Evolutionary conservation across 768 basidiomycete species (phyloP).

Genomic region (Pleurotus djamor): DNA sequence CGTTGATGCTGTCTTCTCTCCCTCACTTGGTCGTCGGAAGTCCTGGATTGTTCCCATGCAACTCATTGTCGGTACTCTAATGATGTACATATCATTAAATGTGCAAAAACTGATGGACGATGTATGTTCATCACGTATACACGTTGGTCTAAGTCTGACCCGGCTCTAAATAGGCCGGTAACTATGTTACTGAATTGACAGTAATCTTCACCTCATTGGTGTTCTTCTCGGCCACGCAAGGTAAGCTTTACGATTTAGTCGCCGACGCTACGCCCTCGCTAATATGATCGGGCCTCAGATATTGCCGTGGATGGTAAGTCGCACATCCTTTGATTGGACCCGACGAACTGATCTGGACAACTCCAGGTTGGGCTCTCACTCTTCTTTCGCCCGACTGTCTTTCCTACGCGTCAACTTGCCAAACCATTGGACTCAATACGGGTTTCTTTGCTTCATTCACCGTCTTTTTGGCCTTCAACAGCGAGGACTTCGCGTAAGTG

Average conservation of each 20-base stretch:
- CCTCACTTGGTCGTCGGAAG: conserved; percentile 88
- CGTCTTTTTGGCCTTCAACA: conserved; percentile 96
- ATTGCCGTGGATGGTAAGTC: conserved; percentile 93
- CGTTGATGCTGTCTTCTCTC: conserved; percentile 86
- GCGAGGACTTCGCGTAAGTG: conserved; percentile 82
- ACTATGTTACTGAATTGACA: conserved; percentile 78
- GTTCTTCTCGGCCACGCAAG: conserved; percentile 96
- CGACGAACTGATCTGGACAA: neutral
- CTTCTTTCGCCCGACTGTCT: conserved; percentile 90
- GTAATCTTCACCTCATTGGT: conserved; percentile 86
- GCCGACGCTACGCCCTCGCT: neutral
- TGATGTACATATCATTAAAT: conserved; percentile 75
- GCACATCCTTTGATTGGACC: neutral
- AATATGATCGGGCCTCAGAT: conserved; percentile 45
- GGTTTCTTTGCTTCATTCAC: conserved; percentile 97
- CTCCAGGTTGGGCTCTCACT: conserved; percentile 73
- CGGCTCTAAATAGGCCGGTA: conserved; percentile 60
- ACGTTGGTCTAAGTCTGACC: conserved; percentile 10
- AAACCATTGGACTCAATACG: conserved; percentile 95
- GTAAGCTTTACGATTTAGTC: conserved; percentile 33
- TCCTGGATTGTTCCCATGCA: conserved; percentile 99
- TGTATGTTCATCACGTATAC: conserved; percentile 37
- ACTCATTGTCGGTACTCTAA: conserved; percentile 78
- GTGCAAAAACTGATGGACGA: conserved; percentile 77
- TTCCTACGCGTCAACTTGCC: conserved; percentile 96